Evolutionary conservation across 768 basidiomycete species (phyloP), one percentile per base, ranked within the genome.

Genomic region (Boletus huronensis): DNA sequence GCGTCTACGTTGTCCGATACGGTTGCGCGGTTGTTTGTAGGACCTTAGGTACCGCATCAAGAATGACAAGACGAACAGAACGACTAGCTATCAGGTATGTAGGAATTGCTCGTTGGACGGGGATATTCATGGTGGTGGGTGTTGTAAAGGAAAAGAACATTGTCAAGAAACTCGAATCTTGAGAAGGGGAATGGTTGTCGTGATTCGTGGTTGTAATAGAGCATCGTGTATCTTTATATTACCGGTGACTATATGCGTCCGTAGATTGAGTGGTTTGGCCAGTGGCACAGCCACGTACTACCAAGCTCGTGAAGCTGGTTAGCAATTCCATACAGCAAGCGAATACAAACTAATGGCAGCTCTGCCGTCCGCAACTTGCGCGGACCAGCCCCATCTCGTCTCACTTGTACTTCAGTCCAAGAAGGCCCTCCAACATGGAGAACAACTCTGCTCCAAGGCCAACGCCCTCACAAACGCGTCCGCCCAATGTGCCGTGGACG

Each of bases 391-490:
- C 4, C 82, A 87, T 56, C 81, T 92, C 21, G 80, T 88, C 32
- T 83, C 87, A 23, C 82, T 93, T 10, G 87, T 90, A 11, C 74
- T 87, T 1, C 85, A 89, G 62, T 91, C 90, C 2, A 88, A 91
- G 77, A 88, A 88, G 62, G 90, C 88, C 0, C 79, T 93, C 3
- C 84, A 89, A 58, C 82, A 85, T 36, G 90, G 89, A 1, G 80
- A 91, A 72, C 79, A 84, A 47, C 77, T 93, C 6, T 93, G 91
- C 63, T 81, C 80, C 1, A 77, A 75, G 34, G 88, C 90, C 2
- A 82, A 87, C 62, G 62, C 69, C 1, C 71, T 85, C 21, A 82
- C 87, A n/a, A 81, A 81, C 58, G 72, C 77, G 40, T 89, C 90
- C 3, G 81, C 88, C 0, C 81, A 83, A 58, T 76, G 77, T 36